Conservation (phyloP, 1,284 basidiomycete species). For the Rugiboletus extremiorientalis region DNA sequence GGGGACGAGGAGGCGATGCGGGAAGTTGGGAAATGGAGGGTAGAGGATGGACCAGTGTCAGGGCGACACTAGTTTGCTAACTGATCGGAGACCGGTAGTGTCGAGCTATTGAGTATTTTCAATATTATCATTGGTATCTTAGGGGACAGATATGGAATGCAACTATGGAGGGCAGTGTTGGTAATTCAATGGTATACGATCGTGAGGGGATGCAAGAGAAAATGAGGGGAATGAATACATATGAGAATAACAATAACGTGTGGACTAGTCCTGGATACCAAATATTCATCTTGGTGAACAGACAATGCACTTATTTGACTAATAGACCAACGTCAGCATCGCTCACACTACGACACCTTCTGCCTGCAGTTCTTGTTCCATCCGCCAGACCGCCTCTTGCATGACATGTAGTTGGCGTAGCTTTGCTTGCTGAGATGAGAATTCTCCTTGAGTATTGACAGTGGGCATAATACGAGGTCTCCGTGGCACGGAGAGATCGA, state of each 20-base stretch:
- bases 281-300: constrained; percentile 7
- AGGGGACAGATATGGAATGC: neutral
- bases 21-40: constrained; percentile 84
- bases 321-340: neutral
- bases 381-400: constrained; percentile 30
- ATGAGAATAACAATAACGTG: constrained; percentile 26
- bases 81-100: neutral
- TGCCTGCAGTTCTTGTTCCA: constrained; percentile 26
- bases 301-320: neutral
- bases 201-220: neutral
- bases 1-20: constrained; percentile 87
- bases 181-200: neutral
- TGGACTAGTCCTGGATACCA: neutral
- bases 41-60: constrained; percentile 64
- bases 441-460: neutral
- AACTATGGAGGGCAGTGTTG: neutral
- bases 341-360: constrained; percentile 25
- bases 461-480: constrained; percentile 9
- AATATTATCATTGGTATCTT: neutral
- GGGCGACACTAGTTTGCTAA: constrained; percentile 43
- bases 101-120: neutral
- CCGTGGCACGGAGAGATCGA: constrained; percentile 28
- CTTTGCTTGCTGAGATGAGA: constrained; percentile 15
- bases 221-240: constrained; percentile 7
- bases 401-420: constrained; percentile 22